Evolutionary conservation across 306 rosid species (phyloP).

Genomic region (Luffa aegyptiaca): DNA sequence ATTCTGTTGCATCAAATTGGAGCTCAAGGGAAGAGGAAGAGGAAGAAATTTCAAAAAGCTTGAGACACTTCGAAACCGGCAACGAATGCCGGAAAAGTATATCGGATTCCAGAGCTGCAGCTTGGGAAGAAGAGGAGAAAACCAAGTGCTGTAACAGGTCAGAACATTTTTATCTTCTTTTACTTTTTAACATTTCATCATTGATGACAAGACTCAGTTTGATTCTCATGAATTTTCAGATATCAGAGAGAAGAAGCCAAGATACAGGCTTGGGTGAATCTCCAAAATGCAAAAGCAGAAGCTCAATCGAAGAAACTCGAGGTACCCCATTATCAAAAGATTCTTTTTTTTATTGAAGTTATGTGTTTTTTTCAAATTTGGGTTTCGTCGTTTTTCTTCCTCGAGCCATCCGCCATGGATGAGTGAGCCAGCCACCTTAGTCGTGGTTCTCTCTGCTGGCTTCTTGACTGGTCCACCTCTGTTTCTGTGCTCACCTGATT

Average conservation of each 20-base stretch:
- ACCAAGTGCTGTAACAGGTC: slow-evolving; percentile 76
- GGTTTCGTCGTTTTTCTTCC: slow-evolving; percentile 14
- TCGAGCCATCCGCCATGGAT: slow-evolving; percentile 62
- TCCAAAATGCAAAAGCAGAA: slow-evolving; percentile 97
- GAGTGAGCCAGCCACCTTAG: background rate
- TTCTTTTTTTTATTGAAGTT: background rate
- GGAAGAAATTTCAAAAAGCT: slow-evolving; percentile 83
- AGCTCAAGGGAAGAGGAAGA: slow-evolving; percentile 94
- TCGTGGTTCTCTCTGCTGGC: background rate
- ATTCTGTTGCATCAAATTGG: slow-evolving; percentile 66
- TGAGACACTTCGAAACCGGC: slow-evolving; percentile 61
- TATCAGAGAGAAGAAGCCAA: slow-evolving; percentile 97
- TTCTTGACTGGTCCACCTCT: slow-evolving; percentile 38
- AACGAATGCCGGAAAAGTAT: slow-evolving; percentile 39
- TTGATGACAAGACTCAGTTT: background rate
- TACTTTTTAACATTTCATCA: background rate
- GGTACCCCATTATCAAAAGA: slow-evolving; percentile 31
- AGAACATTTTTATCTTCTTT: background rate
- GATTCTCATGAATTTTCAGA: slow-evolving; percentile 23
- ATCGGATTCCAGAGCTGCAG: slow-evolving; percentile 57
- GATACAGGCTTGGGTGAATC: slow-evolving; percentile 94
- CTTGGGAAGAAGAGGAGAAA: slow-evolving; percentile 88
- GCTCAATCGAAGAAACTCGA: slow-evolving; percentile 95
- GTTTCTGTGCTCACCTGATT: slow-evolving; percentile 8
- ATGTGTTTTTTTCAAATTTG: background rate